Percentiles rank a stretch among this genome's conserved stretches.
phyloP scores from a whole-genome alignment of 1,284 basidiomycete genomes.

The Ceratorhiza oryzae-sativae region DNA sequence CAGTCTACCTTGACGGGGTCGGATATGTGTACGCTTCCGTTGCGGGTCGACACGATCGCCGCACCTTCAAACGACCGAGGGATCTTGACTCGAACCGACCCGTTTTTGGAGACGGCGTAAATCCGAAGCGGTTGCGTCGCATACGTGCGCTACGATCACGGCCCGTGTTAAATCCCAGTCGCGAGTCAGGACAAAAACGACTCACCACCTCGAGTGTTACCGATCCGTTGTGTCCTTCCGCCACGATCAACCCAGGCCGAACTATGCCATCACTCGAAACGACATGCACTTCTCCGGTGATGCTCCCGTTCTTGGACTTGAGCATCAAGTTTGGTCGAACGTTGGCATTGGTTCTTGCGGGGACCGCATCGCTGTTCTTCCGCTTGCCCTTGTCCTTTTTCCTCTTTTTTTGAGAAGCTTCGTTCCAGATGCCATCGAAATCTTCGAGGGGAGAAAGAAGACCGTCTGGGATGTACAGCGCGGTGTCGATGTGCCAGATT shows the following conservation, averaged over 20 bases:
- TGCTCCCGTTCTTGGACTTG: constrained; percentile 17
- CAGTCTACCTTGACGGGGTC: constrained; percentile 18
- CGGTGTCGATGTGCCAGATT: constrained; percentile 25
- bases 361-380: background rate
- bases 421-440: constrained; percentile 35
- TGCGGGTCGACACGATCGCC: background rate
- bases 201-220: constrained; percentile 23
- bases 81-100: constrained; percentile 18
- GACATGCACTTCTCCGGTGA: constrained; percentile 27
- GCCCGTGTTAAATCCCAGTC: background rate
- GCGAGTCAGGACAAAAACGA: background rate
- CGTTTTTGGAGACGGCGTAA: constrained; percentile 24
- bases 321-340: constrained; percentile 32
- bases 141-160: background rate
- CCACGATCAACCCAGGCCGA: constrained; percentile 6
- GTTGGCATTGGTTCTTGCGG: background rate
- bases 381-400: constrained; percentile 34
- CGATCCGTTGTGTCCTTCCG: constrained; percentile 22
- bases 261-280: constrained; percentile 16
- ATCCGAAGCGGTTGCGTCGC: constrained; percentile 17
- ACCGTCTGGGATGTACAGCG: constrained; percentile 8
- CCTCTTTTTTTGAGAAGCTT: background rate
- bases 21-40: constrained; percentile 23
- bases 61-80: constrained; percentile 33
- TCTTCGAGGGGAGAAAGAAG: constrained; percentile 5